Conservation (phyloP, 805 yeast species). For the Wickerhamomyces hampshirensis region DNA sequence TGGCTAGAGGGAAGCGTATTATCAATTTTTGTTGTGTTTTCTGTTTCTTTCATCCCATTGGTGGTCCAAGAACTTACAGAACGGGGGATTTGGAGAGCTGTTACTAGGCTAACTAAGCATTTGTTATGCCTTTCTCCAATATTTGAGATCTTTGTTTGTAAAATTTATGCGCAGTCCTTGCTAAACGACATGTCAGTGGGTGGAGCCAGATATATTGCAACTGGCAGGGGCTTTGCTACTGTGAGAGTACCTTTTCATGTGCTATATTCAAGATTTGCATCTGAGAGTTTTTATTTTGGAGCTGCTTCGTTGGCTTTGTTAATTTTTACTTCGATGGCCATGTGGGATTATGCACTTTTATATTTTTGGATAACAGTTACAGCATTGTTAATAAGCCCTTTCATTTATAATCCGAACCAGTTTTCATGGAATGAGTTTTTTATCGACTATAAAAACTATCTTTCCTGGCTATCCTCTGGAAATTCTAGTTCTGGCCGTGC, state of each 20-base stretch:
- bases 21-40: conserved; percentile 70
- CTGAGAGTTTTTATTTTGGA: conserved; percentile 65
- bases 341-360: conserved; percentile 55
- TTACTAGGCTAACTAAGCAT: conserved; percentile 59
- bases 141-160: conserved; percentile 77
- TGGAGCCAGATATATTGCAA: conserved; percentile 78
- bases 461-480: conserved; percentile 43
- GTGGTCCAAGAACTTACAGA: conserved; percentile 75
- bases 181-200: conserved; percentile 66
- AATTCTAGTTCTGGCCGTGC: conserved; percentile 32
- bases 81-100: conserved; percentile 68
- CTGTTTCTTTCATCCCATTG: conserved; percentile 69
- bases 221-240: conserved; percentile 82
- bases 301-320: conserved; percentile 46
- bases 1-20: conserved; percentile 73
- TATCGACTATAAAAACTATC: conserved; percentile 48
- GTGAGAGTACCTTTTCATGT: conserved; percentile 60
- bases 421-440: conserved; percentile 60
- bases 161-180: conserved; percentile 68
- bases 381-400: conserved; percentile 55
- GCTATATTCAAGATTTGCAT: conserved; percentile 64
- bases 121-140: conserved; percentile 68
- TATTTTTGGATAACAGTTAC: conserved; percentile 61
- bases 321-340: conserved; percentile 50
- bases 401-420: conserved; percentile 62